Base-by-base conservation (phyloP, 306 rosid species). In the Medicago arabica region DNA sequence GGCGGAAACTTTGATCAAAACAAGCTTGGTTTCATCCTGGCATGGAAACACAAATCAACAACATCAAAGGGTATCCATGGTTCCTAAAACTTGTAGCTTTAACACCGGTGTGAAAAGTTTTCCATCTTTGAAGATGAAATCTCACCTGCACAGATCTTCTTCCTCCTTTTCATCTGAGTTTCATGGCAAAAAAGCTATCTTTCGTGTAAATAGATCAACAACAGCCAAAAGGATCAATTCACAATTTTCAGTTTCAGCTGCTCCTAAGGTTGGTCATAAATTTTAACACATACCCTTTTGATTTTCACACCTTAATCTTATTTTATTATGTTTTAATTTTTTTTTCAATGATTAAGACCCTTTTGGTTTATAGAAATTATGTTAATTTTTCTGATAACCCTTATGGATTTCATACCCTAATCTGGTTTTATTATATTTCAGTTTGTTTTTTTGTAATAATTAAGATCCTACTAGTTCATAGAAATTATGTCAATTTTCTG, bases 1-100 rank as follows among this genome's bases (percentile, higher is more conserved):
- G 97, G 87, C 93, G 1, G 87, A 81, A 43, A 75, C 81, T 74
- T 78, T 91, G 36, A 67, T 78, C 86, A 84, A 89, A 76, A 60
- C 85, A 1, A 72, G 78, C 69, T 14, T 89, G 76, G 70, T 91
- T 71, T 79, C 93, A 6, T 83, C 88, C 2, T 84, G 84, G 75
- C 71, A 58, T 59, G 72, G 57, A 9, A 13, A 36, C 51, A 55
- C 11, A 51, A 78, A 79, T 41, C 71, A 60, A 0, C 68, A 80
- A 4, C 50, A 25, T 47, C 82, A 70, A 43, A 72, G 57, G 57
- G 57, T 75, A 5, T 83, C 88, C 6, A 75, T 40, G 72, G 78
- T 72, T 54, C 80, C 89, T 0, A 82, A 78, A 65, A 71, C 46
- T 38, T 79, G 74, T 49, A 84, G 64, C 61, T 74, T 80, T 12